These are phyloP conservation scores for Parachaetomium inaequale DNA, from an alignment of 495 filamentous ascomycete genomes.

Conservation along the genomic window DNA sequence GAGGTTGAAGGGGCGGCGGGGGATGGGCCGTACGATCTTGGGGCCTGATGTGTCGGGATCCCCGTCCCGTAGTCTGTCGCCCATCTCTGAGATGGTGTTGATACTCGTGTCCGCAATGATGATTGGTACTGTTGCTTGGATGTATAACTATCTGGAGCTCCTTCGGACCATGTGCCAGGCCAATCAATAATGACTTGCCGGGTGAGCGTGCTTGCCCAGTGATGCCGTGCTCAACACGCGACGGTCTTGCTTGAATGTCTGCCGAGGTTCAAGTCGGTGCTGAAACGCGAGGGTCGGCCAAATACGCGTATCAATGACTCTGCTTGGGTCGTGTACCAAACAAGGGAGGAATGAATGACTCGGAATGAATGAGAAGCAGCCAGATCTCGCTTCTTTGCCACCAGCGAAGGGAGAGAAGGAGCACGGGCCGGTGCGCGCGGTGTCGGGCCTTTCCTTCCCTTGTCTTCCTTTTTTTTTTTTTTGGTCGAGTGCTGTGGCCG, in stretches of 20 bases:
- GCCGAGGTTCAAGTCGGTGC: background rate
- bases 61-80: conserved; percentile 2
- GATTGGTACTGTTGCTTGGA: background rate
- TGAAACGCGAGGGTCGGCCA: background rate
- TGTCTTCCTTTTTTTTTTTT: background rate
- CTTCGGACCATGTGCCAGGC: background rate
- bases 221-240: background rate
- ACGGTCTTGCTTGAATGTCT: background rate
- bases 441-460: background rate
- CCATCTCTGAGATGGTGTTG: background rate
- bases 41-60: conserved; percentile 16
- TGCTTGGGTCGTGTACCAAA: background rate
- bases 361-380: background rate
- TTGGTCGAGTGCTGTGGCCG: background rate
- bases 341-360: conserved; percentile 1
- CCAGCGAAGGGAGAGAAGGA: too few relatives aligned
- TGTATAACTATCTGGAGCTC: background rate
- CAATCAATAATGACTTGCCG: background rate
- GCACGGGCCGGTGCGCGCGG: background rate
- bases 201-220: background rate
- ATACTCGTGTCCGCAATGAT: background rate
- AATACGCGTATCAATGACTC: background rate
- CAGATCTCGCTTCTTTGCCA: background rate
- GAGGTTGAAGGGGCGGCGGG: conserved; percentile 62
- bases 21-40: conserved; percentile 33